phyloP scores from a whole-genome alignment of 306 rosid species.

The Alnus rubra region DNA sequence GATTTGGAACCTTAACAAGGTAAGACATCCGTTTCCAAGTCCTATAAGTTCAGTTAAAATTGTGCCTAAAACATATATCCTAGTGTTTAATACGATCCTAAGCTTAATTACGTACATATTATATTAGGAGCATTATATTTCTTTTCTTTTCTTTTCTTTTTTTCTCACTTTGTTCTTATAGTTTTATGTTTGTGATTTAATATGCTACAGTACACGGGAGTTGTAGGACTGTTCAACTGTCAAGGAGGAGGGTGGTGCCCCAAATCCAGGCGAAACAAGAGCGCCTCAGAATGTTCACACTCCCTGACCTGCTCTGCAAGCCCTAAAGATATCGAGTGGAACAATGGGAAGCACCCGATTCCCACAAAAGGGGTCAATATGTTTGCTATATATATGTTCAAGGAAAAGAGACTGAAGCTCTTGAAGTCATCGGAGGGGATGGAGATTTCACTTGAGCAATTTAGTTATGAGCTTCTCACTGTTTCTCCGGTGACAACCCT shows the following conservation, averaged over 20 bases:
- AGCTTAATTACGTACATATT: no score
- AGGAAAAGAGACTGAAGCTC: constrained; percentile 51
- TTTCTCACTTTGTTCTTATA: background rate
- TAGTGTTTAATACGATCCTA: no score
- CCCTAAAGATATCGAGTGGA: constrained; percentile 70
- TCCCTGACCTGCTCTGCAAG: constrained; percentile 43
- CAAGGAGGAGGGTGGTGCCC: constrained; percentile 94
- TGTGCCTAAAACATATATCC: background rate
- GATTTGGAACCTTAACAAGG: constrained; percentile 82
- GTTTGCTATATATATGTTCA: constrained; percentile 55
- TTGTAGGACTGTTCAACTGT: constrained; percentile 67
- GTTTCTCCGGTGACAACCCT: constrained; percentile 47
- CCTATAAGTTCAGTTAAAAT: background rate
- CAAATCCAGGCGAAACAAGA: constrained; percentile 47
- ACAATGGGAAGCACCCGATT: constrained; percentile 42
- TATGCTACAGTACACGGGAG: constrained; percentile 54
- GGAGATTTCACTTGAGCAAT: constrained; percentile 58
- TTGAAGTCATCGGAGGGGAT: constrained; percentile 42
- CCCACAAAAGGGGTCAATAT: constrained; percentile 36
- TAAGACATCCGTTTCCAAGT: constrained; percentile 28
- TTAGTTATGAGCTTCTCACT: constrained; percentile 52
- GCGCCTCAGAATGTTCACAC: constrained; percentile 44
- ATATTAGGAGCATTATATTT: no score
- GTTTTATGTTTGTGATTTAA: background rate
- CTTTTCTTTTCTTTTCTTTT: no score